Conservation (phyloP, 176 grass and related monocot genomes). For the Paspalum vaginatum region DNA sequence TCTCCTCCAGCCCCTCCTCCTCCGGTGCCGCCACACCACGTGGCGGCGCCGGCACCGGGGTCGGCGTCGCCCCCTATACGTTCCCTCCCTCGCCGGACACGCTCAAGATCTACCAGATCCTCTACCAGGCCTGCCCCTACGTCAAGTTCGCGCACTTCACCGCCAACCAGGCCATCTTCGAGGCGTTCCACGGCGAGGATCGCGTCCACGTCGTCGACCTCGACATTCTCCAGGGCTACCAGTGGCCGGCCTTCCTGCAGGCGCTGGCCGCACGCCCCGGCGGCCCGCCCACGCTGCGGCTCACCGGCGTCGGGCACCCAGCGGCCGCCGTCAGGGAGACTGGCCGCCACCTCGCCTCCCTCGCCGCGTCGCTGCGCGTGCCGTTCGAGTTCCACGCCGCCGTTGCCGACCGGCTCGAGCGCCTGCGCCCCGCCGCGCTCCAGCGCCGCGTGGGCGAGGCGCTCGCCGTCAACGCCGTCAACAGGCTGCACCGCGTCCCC, state of each 20-base stretch:
- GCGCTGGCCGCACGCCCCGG: slow-evolving; percentile 69
- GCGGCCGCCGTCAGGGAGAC: slow-evolving; percentile 66
- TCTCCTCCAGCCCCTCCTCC: slow-evolving; percentile 40
- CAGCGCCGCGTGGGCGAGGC: slow-evolving; percentile 74
- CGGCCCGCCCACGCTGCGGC: slow-evolving; percentile 66
- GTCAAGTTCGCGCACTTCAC: slow-evolving; percentile 95
- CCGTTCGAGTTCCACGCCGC: slow-evolving; percentile 83
- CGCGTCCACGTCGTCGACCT: slow-evolving; percentile 92
- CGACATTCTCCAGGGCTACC: slow-evolving; percentile 85
- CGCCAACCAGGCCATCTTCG: slow-evolving; percentile 89
- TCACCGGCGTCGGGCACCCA: slow-evolving; percentile 81
- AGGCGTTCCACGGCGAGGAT: slow-evolving; percentile 83
- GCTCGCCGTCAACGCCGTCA: slow-evolving; percentile 76
- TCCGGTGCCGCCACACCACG: slow-evolving; percentile 26
- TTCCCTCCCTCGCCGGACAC: slow-evolving; percentile 51
- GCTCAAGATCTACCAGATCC: slow-evolving; percentile 77
- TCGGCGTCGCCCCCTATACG: slow-evolving; percentile 29
- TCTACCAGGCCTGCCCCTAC: slow-evolving; percentile 93
- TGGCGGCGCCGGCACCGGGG: not conserved
- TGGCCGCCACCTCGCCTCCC: slow-evolving; percentile 61
- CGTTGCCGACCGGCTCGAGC: slow-evolving; percentile 60
- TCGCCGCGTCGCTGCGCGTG: slow-evolving; percentile 72
- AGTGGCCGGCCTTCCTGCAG: slow-evolving; percentile 90
- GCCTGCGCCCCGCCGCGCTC: slow-evolving; percentile 67
- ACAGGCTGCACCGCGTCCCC: slow-evolving; percentile 72